phyloP scores from a whole-genome alignment of 331 rosid species.

The Quercus phellos region DNA sequence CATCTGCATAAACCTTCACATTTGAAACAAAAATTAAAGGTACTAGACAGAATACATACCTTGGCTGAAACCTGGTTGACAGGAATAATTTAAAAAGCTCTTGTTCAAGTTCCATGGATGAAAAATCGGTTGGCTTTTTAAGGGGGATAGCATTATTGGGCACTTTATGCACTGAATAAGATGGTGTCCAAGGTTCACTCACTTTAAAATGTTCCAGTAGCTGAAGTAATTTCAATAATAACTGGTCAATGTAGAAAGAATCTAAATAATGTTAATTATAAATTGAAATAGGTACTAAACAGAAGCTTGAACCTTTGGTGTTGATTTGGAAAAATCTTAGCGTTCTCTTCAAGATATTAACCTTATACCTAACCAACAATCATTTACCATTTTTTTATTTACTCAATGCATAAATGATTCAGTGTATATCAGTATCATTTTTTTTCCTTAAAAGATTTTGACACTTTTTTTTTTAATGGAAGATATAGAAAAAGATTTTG shows the following conservation, averaged over 20 bases:
- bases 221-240: constrained; percentile 48
- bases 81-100: constrained; percentile 52
- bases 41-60: constrained; percentile 38
- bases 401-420: background rate
- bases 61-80: constrained; percentile 57
- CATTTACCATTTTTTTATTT: background rate
- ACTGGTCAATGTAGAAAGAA: background rate
- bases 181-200: constrained; percentile 67
- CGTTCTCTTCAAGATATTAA: background rate
- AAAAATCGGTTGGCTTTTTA: constrained; percentile 30
- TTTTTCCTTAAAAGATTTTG: background rate
- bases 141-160: background rate
- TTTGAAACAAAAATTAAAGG: background rate
- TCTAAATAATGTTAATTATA: background rate
- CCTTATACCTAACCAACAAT: background rate
- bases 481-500: no score
- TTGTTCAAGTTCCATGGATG: constrained; percentile 42
- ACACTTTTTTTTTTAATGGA: background rate
- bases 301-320: background rate
- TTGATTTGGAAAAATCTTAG: background rate
- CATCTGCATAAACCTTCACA: background rate
- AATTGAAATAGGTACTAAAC: background rate
- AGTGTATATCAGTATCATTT: background rate
- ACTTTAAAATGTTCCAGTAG: constrained; percentile 48
- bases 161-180: constrained; percentile 11